phyloP scores from a whole-genome alignment of 257 asterid genomes.

The Penstemon barbatus region DNA sequence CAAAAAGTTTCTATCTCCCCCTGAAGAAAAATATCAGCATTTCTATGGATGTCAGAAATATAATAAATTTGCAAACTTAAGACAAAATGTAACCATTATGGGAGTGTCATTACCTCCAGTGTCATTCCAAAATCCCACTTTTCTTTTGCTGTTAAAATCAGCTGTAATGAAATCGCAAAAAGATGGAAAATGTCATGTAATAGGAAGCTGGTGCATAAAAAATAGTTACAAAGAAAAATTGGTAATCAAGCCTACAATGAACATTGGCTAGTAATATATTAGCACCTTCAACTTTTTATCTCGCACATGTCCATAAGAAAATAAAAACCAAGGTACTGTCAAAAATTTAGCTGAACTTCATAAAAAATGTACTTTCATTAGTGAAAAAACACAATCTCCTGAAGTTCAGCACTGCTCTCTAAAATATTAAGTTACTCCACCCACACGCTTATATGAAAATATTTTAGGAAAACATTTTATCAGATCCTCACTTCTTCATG shows the following conservation, averaged over 20 bases:
- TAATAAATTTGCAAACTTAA: background rate
- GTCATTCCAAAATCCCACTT: conserved; percentile 36
- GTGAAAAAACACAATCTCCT: background rate
- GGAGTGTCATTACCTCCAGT: conserved; percentile 43
- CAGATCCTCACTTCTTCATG: background rate
- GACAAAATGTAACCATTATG: background rate
- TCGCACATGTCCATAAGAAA: no score
- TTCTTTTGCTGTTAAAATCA: conserved; percentile 41
- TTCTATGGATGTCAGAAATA: conserved; percentile 5
- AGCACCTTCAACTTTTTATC: background rate
- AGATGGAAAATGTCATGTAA: conserved; percentile 19
- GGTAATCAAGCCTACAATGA: conserved; percentile 9
- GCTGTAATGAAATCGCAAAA: conserved; percentile 37
- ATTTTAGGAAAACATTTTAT: background rate
- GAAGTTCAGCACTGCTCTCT: conserved; percentile 11
- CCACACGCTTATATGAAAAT: conserved; percentile 2
- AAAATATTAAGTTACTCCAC: conserved; percentile 1
- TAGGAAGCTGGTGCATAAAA: conserved; percentile 10
- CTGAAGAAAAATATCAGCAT: conserved; percentile 45
- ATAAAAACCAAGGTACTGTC: no score
- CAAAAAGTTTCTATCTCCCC: conserved; percentile 47
- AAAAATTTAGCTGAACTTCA: no score
- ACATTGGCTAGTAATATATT: background rate
- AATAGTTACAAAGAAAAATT: conserved; percentile 1
- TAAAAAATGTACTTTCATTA: no score